phyloP scores from a whole-genome alignment of 805 yeast genomes.

The Metschnikowia lachancei region DNA sequence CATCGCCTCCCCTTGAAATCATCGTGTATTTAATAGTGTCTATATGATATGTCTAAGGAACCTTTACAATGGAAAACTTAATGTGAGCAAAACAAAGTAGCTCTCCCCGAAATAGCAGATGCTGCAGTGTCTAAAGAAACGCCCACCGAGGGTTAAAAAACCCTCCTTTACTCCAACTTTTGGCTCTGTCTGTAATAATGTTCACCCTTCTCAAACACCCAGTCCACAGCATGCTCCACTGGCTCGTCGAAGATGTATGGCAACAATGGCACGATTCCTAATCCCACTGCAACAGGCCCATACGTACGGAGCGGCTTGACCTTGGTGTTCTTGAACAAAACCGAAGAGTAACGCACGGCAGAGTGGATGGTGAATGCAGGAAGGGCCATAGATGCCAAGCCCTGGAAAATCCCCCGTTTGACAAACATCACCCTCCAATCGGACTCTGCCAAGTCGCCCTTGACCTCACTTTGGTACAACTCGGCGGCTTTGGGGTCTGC shows the following conservation, averaged over 20 bases:
- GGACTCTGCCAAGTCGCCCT: conserved; percentile 38
- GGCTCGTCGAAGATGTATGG: conserved; percentile 84
- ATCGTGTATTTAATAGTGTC: too few species aligned
- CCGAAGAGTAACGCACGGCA: conserved; percentile 66
- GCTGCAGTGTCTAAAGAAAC: too few species aligned
- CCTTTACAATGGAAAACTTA: too few species aligned
- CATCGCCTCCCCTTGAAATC: too few species aligned
- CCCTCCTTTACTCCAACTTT: conserved; percentile 6
- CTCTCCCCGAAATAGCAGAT: too few species aligned
- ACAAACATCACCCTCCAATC: conserved; percentile 67
- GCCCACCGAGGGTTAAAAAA: too few species aligned
- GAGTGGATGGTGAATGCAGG: conserved; percentile 86
- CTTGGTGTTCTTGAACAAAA: conserved; percentile 54
- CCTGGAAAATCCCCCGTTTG: conserved; percentile 76
- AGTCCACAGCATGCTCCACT: conserved; percentile 67
- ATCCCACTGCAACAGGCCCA: conserved; percentile 79
- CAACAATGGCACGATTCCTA: conserved; percentile 70
- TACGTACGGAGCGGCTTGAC: conserved; percentile 51
- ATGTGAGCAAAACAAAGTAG: too few species aligned
- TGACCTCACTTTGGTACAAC: conserved; percentile 23
- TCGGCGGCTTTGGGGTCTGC: conserved; percentile 38
- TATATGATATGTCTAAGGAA: too few species aligned
- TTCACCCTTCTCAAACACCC: conserved; percentile 53
- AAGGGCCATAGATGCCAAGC: conserved; percentile 80
- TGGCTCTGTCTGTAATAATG: conserved; percentile 4